Conservation (phyloP, 2,329 filamentous ascomycete species). For the Trichothecium sympodiale region DNA sequence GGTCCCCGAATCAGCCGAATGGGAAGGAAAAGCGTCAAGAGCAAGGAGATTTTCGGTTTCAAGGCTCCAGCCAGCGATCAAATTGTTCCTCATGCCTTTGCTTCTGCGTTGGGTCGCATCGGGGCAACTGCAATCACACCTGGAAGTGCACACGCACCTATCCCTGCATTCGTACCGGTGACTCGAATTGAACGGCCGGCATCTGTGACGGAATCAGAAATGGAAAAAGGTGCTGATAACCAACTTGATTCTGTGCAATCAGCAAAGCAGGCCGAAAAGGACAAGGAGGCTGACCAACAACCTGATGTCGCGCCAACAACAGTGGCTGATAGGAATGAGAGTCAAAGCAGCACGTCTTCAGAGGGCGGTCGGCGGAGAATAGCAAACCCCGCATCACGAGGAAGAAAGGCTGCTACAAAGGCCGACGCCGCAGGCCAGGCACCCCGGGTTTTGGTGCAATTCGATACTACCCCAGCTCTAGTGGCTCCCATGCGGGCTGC, state of each 20-base stretch:
- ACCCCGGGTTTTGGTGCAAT: conserved; percentile 29
- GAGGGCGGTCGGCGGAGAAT: conserved; percentile 12
- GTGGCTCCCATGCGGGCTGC: conserved; percentile 1
- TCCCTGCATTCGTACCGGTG: background rate
- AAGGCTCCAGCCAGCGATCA: conserved; percentile 9
- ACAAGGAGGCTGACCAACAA: too few relatives aligned
- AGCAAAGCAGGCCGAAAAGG: too few relatives aligned
- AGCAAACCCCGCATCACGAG: conserved; percentile 38
- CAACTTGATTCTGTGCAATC: too few relatives aligned
- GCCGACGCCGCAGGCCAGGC: conserved; percentile 38
- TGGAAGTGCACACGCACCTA: background rate
- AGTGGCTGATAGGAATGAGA: too few relatives aligned
- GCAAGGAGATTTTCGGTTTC: conserved; percentile 35
- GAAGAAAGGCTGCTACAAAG: conserved; percentile 39
- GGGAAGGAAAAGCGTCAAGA: conserved; percentile 30
- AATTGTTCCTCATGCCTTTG: conserved; percentile 2
- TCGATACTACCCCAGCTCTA: conserved; percentile 15
- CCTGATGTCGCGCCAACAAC: too few relatives aligned
- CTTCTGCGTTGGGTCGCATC: background rate
- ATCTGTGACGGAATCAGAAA: too few relatives aligned
- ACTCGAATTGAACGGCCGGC: background rate
- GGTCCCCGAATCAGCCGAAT: conserved; percentile 27
- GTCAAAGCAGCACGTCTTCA: too few relatives aligned
- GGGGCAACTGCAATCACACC: background rate
- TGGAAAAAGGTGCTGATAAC: too few relatives aligned